phyloP scores from a whole-genome alignment of 2,329 filamentous ascomycete genomes.

The Cyphellophora attinorum region DNA sequence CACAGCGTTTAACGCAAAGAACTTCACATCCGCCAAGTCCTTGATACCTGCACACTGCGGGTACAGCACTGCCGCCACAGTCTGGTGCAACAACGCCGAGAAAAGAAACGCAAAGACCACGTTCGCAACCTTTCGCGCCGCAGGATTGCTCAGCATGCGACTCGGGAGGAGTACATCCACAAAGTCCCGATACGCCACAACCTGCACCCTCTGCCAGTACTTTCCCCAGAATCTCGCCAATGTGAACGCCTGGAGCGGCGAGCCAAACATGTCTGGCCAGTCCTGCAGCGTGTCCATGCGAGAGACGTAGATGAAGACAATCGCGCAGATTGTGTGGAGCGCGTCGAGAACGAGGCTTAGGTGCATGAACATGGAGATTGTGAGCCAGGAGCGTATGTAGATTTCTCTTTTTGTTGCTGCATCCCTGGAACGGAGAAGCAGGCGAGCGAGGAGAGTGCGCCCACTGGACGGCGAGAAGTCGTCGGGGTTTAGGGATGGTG shows the following conservation, averaged over 20 bases:
- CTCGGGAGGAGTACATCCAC: too few species aligned
- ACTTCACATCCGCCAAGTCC: slow-evolving; percentile 2
- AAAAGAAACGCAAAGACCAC: slow-evolving; percentile 1
- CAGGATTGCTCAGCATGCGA: too few species aligned
- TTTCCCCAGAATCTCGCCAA: slow-evolving; percentile 5
- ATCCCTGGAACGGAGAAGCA: background rate
- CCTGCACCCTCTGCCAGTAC: too few species aligned
- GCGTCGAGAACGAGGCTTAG: slow-evolving; percentile 2
- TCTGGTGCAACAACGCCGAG: slow-evolving; percentile 2
- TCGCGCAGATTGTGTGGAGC: background rate
- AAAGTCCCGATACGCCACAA: slow-evolving; percentile 1
- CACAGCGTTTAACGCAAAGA: slow-evolving; percentile 1
- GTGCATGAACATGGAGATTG: slow-evolving; percentile 1
- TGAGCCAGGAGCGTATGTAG: slow-evolving; percentile 2
- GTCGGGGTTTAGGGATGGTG: background rate
- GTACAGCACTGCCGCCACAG: background rate
- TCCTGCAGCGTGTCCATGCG: slow-evolving; percentile 1
- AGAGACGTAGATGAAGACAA: slow-evolving; percentile 4
- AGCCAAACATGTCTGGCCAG: slow-evolving; percentile 6
- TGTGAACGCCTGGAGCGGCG: slow-evolving; percentile 3
- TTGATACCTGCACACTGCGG: too few species aligned
- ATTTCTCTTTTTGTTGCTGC: slow-evolving; percentile 1
- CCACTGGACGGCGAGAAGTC: slow-evolving; percentile 1
- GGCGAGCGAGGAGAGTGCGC: background rate
- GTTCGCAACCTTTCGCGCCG: background rate